Evolutionary conservation across 306 rosid genomes (phyloP), one percentile per base, ranked within the genome.

Genomic region (Luffa acutangula): DNA sequence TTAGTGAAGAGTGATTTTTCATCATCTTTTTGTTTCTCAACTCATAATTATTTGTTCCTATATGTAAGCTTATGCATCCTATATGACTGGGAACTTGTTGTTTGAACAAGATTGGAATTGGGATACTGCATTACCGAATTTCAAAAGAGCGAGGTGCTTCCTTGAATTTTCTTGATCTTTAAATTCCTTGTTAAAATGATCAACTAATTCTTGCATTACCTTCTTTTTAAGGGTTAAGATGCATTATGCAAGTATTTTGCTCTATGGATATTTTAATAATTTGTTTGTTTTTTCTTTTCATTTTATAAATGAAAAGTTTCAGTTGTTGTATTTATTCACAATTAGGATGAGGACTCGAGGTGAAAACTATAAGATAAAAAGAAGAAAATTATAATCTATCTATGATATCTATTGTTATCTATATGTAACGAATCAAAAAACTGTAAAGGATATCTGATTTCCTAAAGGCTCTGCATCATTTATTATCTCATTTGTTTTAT

Each of bases 41-140:
- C 64, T 63, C n/a, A 58, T 51, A 21, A 74, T 20, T 73, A 78
- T 53, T 20, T 13, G 67, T 71, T 77, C 56, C 11, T 5, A 52
- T 80, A 45, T 81, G 80, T 77, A 95, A 97, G 99, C 99, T 21
- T 95, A 95, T 84, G 96, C 91, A 56, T 93, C 99, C 77, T 95
- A 91, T 80, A 90, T 95, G 99, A 93, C 91, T 75, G 99, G 97
- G 85, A 95, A 83, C 86, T 88, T 95, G 84, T 83, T 95, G 91
- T 95, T 95, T 88, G 98, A 95, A 85, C 97, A 90, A 91, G 99
- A 95, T 85, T 89, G 85, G 84, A 91, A 89, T 73, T 95, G 99
- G 97, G 98, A 95, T 25, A 88, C 86, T 82, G 97, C 99, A 64
- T 89, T 95, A 63, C 81, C 79, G 91, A 85, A 93, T 83, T 95